These are phyloP conservation scores for Thalassiosira ordinaria DNA, from an alignment of 352 stramenopile species.

Conservation along the genomic window DNA sequence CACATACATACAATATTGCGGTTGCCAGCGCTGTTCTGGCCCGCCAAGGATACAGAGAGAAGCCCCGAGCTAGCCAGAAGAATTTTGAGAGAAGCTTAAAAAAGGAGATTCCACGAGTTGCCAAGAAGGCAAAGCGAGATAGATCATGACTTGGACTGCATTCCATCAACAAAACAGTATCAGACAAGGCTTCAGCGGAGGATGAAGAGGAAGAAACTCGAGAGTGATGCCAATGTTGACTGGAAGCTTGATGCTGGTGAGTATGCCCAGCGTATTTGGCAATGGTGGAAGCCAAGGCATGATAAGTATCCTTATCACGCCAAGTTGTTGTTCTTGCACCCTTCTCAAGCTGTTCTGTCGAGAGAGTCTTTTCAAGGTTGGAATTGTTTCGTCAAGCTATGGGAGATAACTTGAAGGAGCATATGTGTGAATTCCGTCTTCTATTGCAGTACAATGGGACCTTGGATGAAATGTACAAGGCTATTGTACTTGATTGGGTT, in stretches of 20 bases:
- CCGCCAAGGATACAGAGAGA: no score
- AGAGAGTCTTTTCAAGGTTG: conserved; percentile 27
- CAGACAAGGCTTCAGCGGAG: conserved; percentile 10
- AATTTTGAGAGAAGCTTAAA: no score
- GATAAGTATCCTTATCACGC: conserved; percentile 7
- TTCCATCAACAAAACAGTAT: conserved; percentile 18
- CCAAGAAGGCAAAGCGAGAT: conserved; percentile 14
- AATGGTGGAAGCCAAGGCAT: conserved; percentile 30
- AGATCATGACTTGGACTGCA: conserved; percentile 24
- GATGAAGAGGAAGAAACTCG: not conserved
- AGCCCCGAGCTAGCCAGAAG: no score
- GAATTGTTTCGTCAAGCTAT: conserved; percentile 1
- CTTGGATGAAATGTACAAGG: conserved; percentile 12
- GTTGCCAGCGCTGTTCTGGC: no score
- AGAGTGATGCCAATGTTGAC: not conserved
- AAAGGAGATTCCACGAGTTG: no score
- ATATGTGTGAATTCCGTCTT: conserved; percentile 21
- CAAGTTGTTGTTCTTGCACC: conserved; percentile 18
- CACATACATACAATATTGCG: no score
- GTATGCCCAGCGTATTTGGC: conserved; percentile 24
- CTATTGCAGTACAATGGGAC: conserved; percentile 22
- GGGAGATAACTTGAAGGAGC: conserved; percentile 19
- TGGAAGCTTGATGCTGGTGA: conserved; percentile 35
- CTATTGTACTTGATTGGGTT: not conserved
- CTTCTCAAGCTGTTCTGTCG: conserved; percentile 26